Conservation (phyloP, 2,329 filamentous ascomycete species). For the Botryotinia narcissicola region DNA sequence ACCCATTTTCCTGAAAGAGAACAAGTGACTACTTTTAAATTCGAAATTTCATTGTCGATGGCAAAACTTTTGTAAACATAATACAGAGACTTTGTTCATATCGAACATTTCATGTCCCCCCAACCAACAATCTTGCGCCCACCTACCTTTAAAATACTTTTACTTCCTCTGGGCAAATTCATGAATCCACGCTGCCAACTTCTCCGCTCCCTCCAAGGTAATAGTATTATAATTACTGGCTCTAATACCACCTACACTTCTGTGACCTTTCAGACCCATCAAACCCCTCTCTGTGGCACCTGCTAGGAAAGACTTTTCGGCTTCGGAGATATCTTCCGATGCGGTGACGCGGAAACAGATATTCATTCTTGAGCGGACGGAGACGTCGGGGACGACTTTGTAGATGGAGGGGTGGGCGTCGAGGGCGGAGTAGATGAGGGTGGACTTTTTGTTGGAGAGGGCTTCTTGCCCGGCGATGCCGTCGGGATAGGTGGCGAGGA, state of each 20-base stretch:
- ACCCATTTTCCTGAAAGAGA: not conserved
- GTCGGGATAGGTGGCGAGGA: slow-evolving; percentile 62
- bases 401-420: slow-evolving; percentile 75
- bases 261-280: slow-evolving; percentile 88
- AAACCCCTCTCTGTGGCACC: slow-evolving; percentile 56
- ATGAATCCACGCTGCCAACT: slow-evolving; percentile 62
- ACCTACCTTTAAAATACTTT: not conserved
- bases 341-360: slow-evolving; percentile 78
- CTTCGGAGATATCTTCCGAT: slow-evolving; percentile 46
- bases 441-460: slow-evolving; percentile 70
- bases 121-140: not conserved
- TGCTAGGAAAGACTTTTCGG: slow-evolving; percentile 78
- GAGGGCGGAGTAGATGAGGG: slow-evolving; percentile 71
- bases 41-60: not conserved
- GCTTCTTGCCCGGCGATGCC: slow-evolving; percentile 76
- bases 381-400: slow-evolving; percentile 67
- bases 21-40: not conserved
- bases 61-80: not conserved
- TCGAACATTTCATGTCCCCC: not conserved
- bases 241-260: slow-evolving; percentile 81
- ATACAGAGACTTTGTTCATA: not conserved
- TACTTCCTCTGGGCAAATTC: slow-evolving; percentile 46
- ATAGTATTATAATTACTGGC: slow-evolving; percentile 90
- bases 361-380: slow-evolving; percentile 84
- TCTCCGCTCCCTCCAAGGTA: slow-evolving; percentile 62